phyloP scores from a whole-genome alignment of 176 grass and related monocot genomes.

The Saccharum spontaneum region DNA sequence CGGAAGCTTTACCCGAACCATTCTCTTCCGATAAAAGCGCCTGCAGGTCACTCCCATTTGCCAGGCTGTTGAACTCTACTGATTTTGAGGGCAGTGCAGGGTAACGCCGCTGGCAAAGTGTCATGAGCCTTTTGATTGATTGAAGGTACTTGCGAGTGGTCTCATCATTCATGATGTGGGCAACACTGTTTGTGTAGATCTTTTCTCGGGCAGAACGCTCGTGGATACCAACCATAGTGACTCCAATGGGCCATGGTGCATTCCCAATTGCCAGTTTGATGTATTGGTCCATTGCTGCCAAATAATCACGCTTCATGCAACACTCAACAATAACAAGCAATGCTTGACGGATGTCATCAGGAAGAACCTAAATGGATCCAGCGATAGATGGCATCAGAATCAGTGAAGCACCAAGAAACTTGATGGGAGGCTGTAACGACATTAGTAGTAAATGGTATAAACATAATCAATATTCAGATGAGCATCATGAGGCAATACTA shows the following conservation, averaged over 20 bases:
- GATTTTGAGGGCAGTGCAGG: slow-evolving; percentile 81
- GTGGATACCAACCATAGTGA: slow-evolving; percentile 96
- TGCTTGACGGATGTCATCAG: slow-evolving; percentile 65
- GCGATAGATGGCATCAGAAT: slow-evolving; percentile 20
- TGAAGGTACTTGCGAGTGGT: slow-evolving; percentile 93
- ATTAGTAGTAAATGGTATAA: neutral
- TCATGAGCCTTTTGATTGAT: slow-evolving; percentile 88
- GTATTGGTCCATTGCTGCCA: slow-evolving; percentile 88
- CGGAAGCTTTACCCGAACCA: slow-evolving; percentile 20
- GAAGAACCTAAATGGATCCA: slow-evolving; percentile 62
- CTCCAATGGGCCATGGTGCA: slow-evolving; percentile 91
- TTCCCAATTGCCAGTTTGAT: slow-evolving; percentile 93
- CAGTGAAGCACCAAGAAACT: neutral
- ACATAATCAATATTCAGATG: slow-evolving; percentile 22
- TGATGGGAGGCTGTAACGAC: neutral
- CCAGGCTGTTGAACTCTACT: slow-evolving; percentile 91
- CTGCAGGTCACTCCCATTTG: slow-evolving; percentile 88
- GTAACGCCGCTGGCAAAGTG: slow-evolving; percentile 76
- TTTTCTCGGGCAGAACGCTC: slow-evolving; percentile 90
- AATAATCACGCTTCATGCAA: slow-evolving; percentile 90
- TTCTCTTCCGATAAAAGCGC: slow-evolving; percentile 63
- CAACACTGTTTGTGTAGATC: slow-evolving; percentile 84
- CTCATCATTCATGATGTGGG: slow-evolving; percentile 95
- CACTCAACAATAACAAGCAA: slow-evolving; percentile 72
- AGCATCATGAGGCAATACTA: neutral